A percentile compares a stretch with the other conserved stretches of the same genome.
These are phyloP conservation scores for Erythrophleum fordii DNA, from an alignment of 306 rosid genomes.

Conservation along the genomic window DNA sequence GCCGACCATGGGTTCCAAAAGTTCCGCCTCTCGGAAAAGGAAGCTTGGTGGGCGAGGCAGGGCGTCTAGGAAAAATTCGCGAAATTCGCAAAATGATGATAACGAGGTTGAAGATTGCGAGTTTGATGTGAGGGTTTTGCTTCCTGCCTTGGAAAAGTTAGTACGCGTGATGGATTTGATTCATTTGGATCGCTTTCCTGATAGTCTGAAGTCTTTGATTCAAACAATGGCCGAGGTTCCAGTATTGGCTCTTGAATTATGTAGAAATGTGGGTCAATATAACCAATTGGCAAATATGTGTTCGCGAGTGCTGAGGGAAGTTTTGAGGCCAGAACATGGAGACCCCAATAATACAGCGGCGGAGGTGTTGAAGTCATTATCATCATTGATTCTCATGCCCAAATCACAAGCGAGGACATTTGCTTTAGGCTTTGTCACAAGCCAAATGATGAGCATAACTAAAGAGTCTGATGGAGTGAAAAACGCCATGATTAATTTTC, in stretches of 20 bases:
- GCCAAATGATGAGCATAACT: constrained; percentile 39
- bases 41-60: constrained; percentile 42
- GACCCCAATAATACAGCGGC: constrained; percentile 61
- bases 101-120: constrained; percentile 23
- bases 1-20: constrained; percentile 27
- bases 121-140: constrained; percentile 54
- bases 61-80: constrained; percentile 28
- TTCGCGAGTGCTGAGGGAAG: constrained; percentile 56
- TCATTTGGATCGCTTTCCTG: constrained; percentile 88
- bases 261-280: constrained; percentile 48
- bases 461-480: constrained; percentile 53
- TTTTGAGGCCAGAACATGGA: constrained; percentile 70
- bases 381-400: constrained; percentile 56
- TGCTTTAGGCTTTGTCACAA: constrained; percentile 61
- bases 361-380: constrained; percentile 70
- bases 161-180: constrained; percentile 58
- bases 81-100: constrained; percentile 13
- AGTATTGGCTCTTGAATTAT: constrained; percentile 48
- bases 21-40: constrained; percentile 42
- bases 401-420: constrained; percentile 70
- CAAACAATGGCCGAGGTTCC: constrained; percentile 71
- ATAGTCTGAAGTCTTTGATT: constrained; percentile 67
- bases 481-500: constrained; percentile 74
- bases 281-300: constrained; percentile 52
- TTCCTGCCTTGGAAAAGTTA: constrained; percentile 64